These are phyloP conservation scores for Amanita inopinata DNA, from an alignment of 768 basidiomycete species.

Conservation along the genomic window DNA sequence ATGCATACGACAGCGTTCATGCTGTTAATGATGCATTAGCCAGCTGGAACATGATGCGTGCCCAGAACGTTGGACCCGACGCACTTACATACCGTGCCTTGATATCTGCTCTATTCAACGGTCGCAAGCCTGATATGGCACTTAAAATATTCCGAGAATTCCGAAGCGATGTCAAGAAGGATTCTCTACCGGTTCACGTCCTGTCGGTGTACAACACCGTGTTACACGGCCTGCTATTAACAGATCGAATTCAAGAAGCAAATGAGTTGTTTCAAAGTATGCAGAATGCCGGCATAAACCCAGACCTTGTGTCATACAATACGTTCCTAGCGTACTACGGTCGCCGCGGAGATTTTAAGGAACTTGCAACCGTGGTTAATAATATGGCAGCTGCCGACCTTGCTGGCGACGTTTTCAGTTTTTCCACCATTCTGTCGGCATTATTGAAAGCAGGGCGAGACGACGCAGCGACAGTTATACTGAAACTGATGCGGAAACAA, in stretches of 20 bases:
- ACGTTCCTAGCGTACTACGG: conserved; percentile 64
- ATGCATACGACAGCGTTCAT: conserved; percentile 45
- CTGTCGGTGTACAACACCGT: conserved; percentile 65
- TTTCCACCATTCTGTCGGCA: conserved; percentile 76
- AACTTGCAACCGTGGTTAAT: conserved; percentile 47
- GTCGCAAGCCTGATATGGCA: conserved; percentile 40
- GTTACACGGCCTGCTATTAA: conserved; percentile 52
- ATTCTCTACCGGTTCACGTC: conserved; percentile 16
- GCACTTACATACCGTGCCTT: conserved; percentile 59
- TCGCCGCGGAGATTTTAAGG: conserved; percentile 51
- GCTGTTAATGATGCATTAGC: conserved; percentile 42
- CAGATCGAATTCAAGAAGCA: conserved; percentile 30
- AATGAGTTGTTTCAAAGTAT: conserved; percentile 33
- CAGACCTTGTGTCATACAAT: conserved; percentile 75
- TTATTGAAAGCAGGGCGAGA: conserved; percentile 57
- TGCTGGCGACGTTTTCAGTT: conserved; percentile 74
- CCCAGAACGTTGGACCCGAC: conserved; percentile 49
- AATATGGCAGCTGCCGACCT: conserved; percentile 45
- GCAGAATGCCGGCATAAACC: conserved; percentile 42
- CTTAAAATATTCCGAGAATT: conserved; percentile 42
- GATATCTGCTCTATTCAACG: conserved; percentile 50
- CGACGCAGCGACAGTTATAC: conserved; percentile 55
- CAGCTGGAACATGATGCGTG: conserved; percentile 56
- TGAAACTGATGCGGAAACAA: conserved; percentile 68
- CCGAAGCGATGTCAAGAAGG: conserved; percentile 24